These are phyloP conservation scores for Trichoderma orchidacearum DNA, from an alignment of 495 filamentous ascomycete genomes.

Conservation along the genomic window DNA sequence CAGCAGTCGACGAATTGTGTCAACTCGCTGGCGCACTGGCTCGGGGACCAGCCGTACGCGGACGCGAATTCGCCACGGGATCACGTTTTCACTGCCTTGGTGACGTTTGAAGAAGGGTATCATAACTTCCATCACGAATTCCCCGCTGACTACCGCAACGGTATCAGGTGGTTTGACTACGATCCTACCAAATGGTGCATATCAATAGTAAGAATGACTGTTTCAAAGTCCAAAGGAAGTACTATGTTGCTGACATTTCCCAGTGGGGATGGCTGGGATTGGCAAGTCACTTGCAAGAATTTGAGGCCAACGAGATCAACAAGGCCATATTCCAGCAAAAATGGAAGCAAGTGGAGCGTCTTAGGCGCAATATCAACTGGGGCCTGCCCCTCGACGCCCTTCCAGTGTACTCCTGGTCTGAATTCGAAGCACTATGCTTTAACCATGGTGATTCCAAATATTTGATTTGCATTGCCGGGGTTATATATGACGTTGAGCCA, in stretches of 20 bases:
- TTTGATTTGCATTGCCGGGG: slow-evolving; percentile 78
- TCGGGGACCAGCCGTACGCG: slow-evolving; percentile 96
- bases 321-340: slow-evolving; percentile 93
- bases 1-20: slow-evolving; percentile 99
- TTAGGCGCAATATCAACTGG: slow-evolving; percentile 85
- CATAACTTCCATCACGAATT: slow-evolving; percentile 99
- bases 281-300: slow-evolving; percentile 91
- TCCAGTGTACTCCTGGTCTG: slow-evolving; percentile 92
- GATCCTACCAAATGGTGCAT: slow-evolving; percentile 90
- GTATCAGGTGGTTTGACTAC: slow-evolving; percentile 95
- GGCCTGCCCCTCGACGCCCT: slow-evolving; percentile 85
- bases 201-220: background rate
- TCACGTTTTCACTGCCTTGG: slow-evolving; percentile 86
- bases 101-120: slow-evolving; percentile 94
- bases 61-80: slow-evolving; percentile 97
- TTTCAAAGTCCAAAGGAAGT: background rate
- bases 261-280: slow-evolving; percentile 85
- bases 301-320: slow-evolving; percentile 96
- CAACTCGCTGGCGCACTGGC: slow-evolving; percentile 97
- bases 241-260: slow-evolving; percentile 55
- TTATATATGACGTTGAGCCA: slow-evolving; percentile 85
- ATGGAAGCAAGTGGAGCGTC: slow-evolving; percentile 98
- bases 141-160: slow-evolving; percentile 98
- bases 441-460: slow-evolving; percentile 46
- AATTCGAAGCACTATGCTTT: slow-evolving; percentile 77